Conservation (phyloP, 768 basidiomycete genomes). For the Leucocoprinus birnbaumii region DNA sequence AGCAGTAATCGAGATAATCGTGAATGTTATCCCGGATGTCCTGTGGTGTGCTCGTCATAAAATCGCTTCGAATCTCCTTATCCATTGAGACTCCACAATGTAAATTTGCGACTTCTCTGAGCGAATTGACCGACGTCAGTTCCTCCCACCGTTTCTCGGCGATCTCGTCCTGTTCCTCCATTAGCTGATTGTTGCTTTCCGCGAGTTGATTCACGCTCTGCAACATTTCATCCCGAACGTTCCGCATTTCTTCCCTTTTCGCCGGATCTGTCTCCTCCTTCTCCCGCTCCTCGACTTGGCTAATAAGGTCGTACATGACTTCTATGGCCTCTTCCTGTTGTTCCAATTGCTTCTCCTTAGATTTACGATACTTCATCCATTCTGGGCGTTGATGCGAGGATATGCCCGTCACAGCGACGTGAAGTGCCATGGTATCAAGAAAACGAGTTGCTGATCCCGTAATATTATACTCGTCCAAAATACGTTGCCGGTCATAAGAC, state of each 20-base stretch:
- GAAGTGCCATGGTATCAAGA: slow-evolving; percentile 92
- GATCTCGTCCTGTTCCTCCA: slow-evolving; percentile 25
- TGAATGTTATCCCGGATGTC: slow-evolving; percentile 63
- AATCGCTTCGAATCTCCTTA: slow-evolving; percentile 75
- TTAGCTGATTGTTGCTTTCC: slow-evolving; percentile 12
- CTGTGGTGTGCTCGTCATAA: slow-evolving; percentile 65
- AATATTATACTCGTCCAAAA: slow-evolving; percentile 81
- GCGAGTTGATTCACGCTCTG: slow-evolving; percentile 29
- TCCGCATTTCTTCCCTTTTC: slow-evolving; percentile 39
- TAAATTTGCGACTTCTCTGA: slow-evolving; percentile 87
- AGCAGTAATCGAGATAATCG: slow-evolving; percentile 83
- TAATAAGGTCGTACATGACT: slow-evolving; percentile 41
- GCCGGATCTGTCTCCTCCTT: slow-evolving; percentile 44
- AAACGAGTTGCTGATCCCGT: slow-evolving; percentile 70
- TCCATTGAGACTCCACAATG: slow-evolving; percentile 82
- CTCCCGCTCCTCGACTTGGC: slow-evolving; percentile 43
- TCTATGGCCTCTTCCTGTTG: slow-evolving; percentile 63
- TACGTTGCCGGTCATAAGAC: slow-evolving; percentile 85
- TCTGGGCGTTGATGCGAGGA: slow-evolving; percentile 92
- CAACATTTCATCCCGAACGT: slow-evolving; percentile 34
- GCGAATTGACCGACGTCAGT: slow-evolving; percentile 86
- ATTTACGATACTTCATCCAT: slow-evolving; percentile 86
- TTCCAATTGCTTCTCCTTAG: slow-evolving; percentile 51
- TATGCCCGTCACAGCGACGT: slow-evolving; percentile 91
- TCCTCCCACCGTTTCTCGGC: slow-evolving; percentile 84